phyloP scores from a whole-genome alignment of 1,284 basidiomycete genomes.

The Tylopilus sp. region DNA sequence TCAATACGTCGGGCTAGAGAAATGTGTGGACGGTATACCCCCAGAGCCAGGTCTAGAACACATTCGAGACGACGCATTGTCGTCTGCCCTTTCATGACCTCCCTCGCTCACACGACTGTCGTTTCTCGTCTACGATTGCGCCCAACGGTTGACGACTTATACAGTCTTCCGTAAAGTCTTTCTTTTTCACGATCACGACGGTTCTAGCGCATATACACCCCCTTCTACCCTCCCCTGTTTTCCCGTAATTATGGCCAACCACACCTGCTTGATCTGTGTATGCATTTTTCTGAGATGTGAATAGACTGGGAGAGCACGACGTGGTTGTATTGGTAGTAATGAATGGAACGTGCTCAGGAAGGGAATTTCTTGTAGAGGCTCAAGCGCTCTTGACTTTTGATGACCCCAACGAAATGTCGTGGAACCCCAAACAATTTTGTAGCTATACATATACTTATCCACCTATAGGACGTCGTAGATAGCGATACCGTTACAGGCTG shows the following conservation, averaged over 20 bases:
- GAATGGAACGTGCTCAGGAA: conserved; percentile 12
- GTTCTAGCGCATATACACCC: conserved; percentile 22
- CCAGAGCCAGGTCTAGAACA: conserved; percentile 2
- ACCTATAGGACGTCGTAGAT: conserved; percentile 10
- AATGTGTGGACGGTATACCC: not conserved
- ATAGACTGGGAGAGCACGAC: conserved; percentile 5
- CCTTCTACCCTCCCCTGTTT: not conserved
- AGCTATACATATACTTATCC: conserved; percentile 1
- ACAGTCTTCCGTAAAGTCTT: not conserved
- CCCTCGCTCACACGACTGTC: conserved; percentile 5
- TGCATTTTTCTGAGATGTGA: conserved; percentile 13
- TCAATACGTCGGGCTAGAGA: conserved; percentile 31
- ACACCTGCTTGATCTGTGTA: conserved; percentile 18
- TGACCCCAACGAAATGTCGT: conserved; percentile 8
- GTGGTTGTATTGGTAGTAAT: conserved; percentile 18
- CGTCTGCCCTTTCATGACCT: conserved; percentile 12
- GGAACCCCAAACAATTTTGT: conserved; percentile 1
- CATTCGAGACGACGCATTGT: not conserved
- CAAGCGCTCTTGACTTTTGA: not conserved
- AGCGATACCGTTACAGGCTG: not conserved
- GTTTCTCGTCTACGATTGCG: conserved; percentile 4
- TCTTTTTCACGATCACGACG: conserved; percentile 6
- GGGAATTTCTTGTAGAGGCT: not conserved
- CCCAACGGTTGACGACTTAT: conserved; percentile 3
- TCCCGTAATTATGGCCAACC: conserved; percentile 13